Base-by-base conservation (phyloP, 192 early-diverging fungal genomes). In the Entomortierella beljakovae region DNA sequence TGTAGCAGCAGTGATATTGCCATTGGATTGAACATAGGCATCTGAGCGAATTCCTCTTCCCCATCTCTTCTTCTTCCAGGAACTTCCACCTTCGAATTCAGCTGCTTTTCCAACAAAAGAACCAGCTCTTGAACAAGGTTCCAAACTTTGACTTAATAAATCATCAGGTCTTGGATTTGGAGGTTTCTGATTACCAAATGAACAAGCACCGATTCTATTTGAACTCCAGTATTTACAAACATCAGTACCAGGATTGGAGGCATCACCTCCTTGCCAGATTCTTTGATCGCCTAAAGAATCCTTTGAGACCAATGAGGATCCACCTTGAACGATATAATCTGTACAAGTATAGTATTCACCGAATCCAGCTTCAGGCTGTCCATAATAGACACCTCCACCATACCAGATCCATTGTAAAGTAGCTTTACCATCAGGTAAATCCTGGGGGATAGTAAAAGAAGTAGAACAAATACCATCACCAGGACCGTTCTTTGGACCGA, bases 391-490 rank as follows among this genome's bases (percentile, higher is more conserved):
- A 9, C 87, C 89, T 20, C 87, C 89, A 18, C 86, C 87, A 63
- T 84, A 88, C 89, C 89, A 90, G 33, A 88, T 82, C 89, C 86
- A 88, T 57, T 90, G 89, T 29, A 90, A 76, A 6, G 89, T 90
- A 1, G 68, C 83, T 42, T 80, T 85, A 46, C 82, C 84, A 64
- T 90, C 86, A 33, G 83, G 73, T 18, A 88, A 81, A 69, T 87
- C 82, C 32, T 67, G 58, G 6, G 89, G 89, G 6, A 88, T 64
- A 3, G 77, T 84, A 15, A 90, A 80, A 9, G 56, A 81, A 9
- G 86, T 86, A 31, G 76, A 80, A 65, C 89, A 90, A 1, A 85
- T 66, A 2, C 69, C 79, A 79, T 79, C 76, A 6, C 88, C 88
- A 15, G 76, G 48, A 0, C 89, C 89, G 48, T 88, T 90, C 64